Evolutionary conservation across 1,284 basidiomycete genomes (phyloP).

Genomic region (Abortiporus biennis): DNA sequence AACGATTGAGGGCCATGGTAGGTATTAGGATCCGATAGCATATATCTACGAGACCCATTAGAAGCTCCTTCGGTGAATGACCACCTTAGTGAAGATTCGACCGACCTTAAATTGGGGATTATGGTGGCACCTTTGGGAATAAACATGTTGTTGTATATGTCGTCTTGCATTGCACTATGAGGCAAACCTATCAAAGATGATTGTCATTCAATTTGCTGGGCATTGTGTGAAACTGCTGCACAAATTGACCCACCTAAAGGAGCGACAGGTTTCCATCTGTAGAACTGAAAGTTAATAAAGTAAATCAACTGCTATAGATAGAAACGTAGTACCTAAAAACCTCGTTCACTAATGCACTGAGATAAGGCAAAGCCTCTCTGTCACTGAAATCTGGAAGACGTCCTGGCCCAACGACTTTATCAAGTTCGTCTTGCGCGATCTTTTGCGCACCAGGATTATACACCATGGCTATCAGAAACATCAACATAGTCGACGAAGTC

Average conservation of each 20-base stretch:
- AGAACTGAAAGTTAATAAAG: neutral
- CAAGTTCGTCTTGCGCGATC: constrained; percentile 6
- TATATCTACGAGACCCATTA: constrained; percentile 1
- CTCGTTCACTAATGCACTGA: constrained; percentile 4
- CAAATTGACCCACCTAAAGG: neutral
- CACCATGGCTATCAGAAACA: neutral
- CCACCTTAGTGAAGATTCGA: neutral
- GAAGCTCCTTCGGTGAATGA: constrained; percentile 7
- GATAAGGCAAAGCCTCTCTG: constrained; percentile 5
- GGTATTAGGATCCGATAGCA: neutral
- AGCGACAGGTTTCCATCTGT: neutral
- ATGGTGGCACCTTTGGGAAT: constrained; percentile 25
- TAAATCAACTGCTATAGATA: neutral
- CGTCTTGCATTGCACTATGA: constrained; percentile 18
- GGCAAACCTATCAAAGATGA: constrained; percentile 31
- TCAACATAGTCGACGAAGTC: neutral
- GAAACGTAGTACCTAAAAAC: constrained; percentile 1
- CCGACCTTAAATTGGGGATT: constrained; percentile 29
- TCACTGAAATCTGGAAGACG: constrained; percentile 8
- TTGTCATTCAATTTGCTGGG: neutral
- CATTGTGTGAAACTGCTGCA: neutral
- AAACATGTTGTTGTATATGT: constrained; percentile 21
- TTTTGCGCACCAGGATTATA: neutral
- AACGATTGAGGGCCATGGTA: constrained; percentile 7
- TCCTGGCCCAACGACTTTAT: constrained; percentile 6